phyloP scores from a whole-genome alignment of 1,284 basidiomycete species.

The Sporisorium iseilematis-ciliati region DNA sequence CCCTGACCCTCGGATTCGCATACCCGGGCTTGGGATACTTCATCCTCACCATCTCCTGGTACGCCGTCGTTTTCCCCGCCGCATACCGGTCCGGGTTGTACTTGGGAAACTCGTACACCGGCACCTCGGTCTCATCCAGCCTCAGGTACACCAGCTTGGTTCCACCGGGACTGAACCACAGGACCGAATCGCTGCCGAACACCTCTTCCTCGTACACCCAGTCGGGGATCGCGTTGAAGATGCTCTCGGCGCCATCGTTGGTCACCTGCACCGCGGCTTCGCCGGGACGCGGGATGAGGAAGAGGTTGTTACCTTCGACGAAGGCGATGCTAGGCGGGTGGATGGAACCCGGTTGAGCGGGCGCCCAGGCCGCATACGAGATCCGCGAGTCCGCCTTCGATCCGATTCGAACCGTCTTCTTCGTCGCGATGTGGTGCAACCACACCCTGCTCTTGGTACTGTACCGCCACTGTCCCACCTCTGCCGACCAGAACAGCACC shows the following conservation, averaged over 20 bases:
- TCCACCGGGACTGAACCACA: constrained; percentile 93
- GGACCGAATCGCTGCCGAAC: constrained; percentile 78
- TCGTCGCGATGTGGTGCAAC: constrained; percentile 78
- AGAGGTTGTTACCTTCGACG: constrained; percentile 61
- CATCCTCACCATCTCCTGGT: constrained; percentile 54
- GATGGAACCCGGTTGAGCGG: background rate
- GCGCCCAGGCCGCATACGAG: constrained; percentile 44
- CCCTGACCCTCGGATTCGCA: constrained; percentile 84
- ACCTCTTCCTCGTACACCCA: constrained; percentile 76
- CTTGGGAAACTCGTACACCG: constrained; percentile 86
- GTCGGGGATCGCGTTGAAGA: constrained; percentile 94
- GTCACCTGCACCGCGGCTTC: constrained; percentile 81
- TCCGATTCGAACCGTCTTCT: constrained; percentile 74
- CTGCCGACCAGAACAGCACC: constrained; percentile 56
- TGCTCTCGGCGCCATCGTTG: constrained; percentile 80
- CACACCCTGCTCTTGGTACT: constrained; percentile 90
- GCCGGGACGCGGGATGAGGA: constrained; percentile 30
- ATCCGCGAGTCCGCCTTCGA: constrained; percentile 31
- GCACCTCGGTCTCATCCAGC: constrained; percentile 88
- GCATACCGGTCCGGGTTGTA: constrained; percentile 76
- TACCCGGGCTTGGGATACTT: constrained; percentile 80
- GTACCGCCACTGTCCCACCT: constrained; percentile 85
- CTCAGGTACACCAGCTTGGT: constrained; percentile 84
- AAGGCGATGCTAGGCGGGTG: constrained; percentile 44
- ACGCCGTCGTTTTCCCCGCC: constrained; percentile 55